Percentiles rank a stretch among this genome's conserved stretches.
These are phyloP conservation scores for Moniliophthora roreri DNA, from an alignment of 1,284 basidiomycete genomes.

Conservation along the genomic window DNA sequence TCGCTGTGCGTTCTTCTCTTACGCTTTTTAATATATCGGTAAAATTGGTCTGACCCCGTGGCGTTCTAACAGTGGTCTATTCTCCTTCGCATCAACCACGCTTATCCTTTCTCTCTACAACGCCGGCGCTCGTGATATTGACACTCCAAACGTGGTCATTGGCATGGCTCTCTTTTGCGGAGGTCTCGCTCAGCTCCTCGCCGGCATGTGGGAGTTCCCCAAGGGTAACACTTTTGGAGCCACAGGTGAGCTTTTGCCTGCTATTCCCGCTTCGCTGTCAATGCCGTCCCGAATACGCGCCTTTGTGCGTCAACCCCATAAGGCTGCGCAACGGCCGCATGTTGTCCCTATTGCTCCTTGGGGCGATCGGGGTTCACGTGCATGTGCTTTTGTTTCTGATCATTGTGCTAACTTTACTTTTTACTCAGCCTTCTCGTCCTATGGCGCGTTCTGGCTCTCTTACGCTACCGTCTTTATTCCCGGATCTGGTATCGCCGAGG, in stretches of 20 bases:
- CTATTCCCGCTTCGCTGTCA: background rate
- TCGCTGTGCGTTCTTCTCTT: constrained; percentile 40
- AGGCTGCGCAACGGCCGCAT: no score
- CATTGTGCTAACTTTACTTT: background rate
- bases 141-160: constrained; percentile 71
- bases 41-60: background rate
- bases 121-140: constrained; percentile 49
- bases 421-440: constrained; percentile 75
- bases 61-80: constrained; percentile 45
- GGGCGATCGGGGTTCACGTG: no score
- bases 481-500: constrained; percentile 52
- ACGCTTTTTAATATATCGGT: background rate
- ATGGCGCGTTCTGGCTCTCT: constrained; percentile 85
- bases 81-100: constrained; percentile 74
- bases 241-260: constrained; percentile 49
- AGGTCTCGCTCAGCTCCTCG: constrained; percentile 77
- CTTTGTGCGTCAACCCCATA: background rate
- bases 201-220: constrained; percentile 84
- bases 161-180: constrained; percentile 85
- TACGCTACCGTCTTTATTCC: constrained; percentile 70
- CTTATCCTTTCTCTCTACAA: constrained; percentile 73
- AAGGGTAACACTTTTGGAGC: constrained; percentile 71
- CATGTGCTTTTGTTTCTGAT: no score
- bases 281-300: background rate
- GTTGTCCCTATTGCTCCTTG: no score